Conservation (phyloP, 108 stramenopile genomes). For the Thalassiosira profunda region DNA sequence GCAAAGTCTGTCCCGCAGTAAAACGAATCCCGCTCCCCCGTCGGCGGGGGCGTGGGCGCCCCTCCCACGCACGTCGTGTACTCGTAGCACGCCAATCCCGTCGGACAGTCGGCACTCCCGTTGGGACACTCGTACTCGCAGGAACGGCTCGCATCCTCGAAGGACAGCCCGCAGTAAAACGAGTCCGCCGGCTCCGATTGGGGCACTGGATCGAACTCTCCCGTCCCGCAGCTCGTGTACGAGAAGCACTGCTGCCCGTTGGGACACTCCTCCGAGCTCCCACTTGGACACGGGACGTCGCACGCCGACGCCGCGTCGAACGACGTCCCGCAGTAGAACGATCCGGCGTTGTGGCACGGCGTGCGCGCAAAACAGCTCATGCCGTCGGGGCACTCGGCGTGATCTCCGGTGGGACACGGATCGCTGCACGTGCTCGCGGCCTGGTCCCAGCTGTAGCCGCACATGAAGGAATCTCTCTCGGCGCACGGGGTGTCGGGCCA, state of each 20-base stretch:
- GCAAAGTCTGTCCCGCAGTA: slow-evolving; percentile 81
- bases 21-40: slow-evolving; percentile 29
- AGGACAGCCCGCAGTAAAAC: slow-evolving; percentile 38
- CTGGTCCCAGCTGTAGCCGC: slow-evolving; percentile 39
- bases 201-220: slow-evolving; percentile 29
- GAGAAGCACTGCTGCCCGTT: slow-evolving; percentile 77
- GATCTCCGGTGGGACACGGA: slow-evolving; percentile 50
- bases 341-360: slow-evolving; percentile 49
- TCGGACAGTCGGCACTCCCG: slow-evolving; percentile 30
- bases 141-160: slow-evolving; percentile 26
- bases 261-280: slow-evolving; percentile 70
- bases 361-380: slow-evolving; percentile 58
- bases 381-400: slow-evolving; percentile 35
- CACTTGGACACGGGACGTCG: slow-evolving; percentile 69
- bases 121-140: slow-evolving; percentile 39
- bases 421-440: slow-evolving; percentile 39
- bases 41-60: slow-evolving; percentile 3
- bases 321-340: slow-evolving; percentile 41
- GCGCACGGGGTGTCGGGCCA: slow-evolving; percentile 41
- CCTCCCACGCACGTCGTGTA: slow-evolving; percentile 42
- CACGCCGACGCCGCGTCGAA: slow-evolving; percentile 54
- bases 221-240: slow-evolving; percentile 77
- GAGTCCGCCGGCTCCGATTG: slow-evolving; percentile 27
- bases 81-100: slow-evolving; percentile 34
- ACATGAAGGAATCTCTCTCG: slow-evolving; percentile 56